Base-by-base conservation (phyloP, 371 early-diverging fungal species). In the Rhizomucor miehei region DNA sequence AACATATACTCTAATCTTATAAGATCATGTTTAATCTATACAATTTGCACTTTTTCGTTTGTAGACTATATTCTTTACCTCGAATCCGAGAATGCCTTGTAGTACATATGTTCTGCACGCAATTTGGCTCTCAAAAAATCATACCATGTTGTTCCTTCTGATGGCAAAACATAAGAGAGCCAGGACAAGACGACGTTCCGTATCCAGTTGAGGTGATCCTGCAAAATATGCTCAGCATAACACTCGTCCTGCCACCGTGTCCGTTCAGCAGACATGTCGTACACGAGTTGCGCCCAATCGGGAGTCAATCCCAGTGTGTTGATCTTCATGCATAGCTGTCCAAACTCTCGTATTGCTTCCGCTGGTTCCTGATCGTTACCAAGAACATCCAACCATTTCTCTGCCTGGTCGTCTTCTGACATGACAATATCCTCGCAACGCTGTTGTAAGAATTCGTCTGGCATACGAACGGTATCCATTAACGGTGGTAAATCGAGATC, bases 1-100 rank as follows among this genome's bases (percentile, higher is more conserved):
- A 75, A 72, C 3, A 75, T 57, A n/a, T 48, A 17, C 9, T 52
- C 20, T 10, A 65, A 47, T 12, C 65, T 59, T 49, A 1, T 11
- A 20, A 37, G 14, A n/a, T 2, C 3, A 19, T 11, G 5, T 43
- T 35, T 3, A 38, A 35, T 46, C 24, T n/a, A 39, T 13, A 48
- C 49, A 36, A n/a, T 34, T 5, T 17, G 6, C 24, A 24, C n/a
- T 10, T 1, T 3, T 24, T 9, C 48, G 1, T 10, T 24, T 48
- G n/a, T 8, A 48, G n/a, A n/a, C n/a, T n/a, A 34, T 24, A 21
- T 36, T 11, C 35, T 34, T 20, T 55, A 58, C 63, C 63, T 38
- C 11, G 63, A 49, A 43, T 55, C 55, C 17, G 52, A 58, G 41
- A 58, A 63, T n/a, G 29, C 46, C 1, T 47, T 48, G 36, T 54